Evolutionary conservation across 2,329 filamentous ascomycete genomes (phyloP).

Genomic region (Fusarium coicis): DNA sequence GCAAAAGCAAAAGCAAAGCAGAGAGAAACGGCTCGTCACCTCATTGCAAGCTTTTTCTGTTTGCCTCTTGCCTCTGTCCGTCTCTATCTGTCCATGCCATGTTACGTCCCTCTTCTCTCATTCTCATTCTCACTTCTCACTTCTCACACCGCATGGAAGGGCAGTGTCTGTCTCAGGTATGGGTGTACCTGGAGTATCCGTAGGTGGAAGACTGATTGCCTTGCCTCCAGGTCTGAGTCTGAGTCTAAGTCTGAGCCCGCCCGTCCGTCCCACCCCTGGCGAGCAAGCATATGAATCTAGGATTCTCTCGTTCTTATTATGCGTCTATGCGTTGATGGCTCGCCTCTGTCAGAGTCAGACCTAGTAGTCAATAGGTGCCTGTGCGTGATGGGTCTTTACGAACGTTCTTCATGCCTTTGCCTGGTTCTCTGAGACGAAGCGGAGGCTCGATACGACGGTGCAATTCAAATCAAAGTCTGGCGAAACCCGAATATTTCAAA

Average conservation of each 20-base stretch:
- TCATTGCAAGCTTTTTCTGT: slow-evolving; percentile 9
- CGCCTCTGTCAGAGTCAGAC: slow-evolving; percentile 10
- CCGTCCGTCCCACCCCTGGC: slow-evolving; percentile 17
- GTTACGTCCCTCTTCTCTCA: background rate
- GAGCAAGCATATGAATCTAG: slow-evolving; percentile 21
- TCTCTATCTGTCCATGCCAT: background rate
- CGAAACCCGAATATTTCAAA: slow-evolving; percentile 29
- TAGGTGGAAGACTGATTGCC: slow-evolving; percentile 21
- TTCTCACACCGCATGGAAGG: slow-evolving; percentile 28
- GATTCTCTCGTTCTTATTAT: slow-evolving; percentile 25
- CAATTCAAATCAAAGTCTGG: slow-evolving; percentile 23
- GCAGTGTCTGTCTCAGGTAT: slow-evolving; percentile 28
- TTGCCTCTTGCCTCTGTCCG: background rate
- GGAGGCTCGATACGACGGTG: slow-evolving; percentile 29
- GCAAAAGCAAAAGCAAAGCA: slow-evolving; percentile 31
- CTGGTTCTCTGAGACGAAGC: slow-evolving; percentile 20
- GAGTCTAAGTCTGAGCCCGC: background rate
- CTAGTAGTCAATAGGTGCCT: background rate
- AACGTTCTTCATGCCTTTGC: slow-evolving; percentile 3
- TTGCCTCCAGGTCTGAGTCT: background rate
- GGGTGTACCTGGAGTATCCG: slow-evolving; percentile 13
- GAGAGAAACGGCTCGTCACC: slow-evolving; percentile 30
- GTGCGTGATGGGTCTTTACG: slow-evolving; percentile 17
- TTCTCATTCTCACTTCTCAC: background rate
- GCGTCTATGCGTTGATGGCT: slow-evolving; percentile 24